Evolutionary conservation across 306 rosid genomes (phyloP).

Genomic region (Rosa multiflora): DNA sequence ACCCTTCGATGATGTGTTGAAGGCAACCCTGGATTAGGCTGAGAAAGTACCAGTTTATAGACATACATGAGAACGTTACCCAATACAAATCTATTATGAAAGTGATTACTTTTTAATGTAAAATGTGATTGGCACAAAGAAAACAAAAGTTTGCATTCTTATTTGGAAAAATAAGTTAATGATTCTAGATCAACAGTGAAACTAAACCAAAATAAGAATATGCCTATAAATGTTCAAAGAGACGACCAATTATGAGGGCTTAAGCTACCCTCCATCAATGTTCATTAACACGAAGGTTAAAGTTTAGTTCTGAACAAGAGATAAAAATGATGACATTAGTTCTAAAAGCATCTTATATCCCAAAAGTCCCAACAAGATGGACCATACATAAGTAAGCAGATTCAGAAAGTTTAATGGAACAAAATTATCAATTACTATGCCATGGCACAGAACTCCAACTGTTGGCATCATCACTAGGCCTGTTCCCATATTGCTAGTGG

Average conservation of each 20-base stretch:
- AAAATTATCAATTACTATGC: not conserved
- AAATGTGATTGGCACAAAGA: not conserved
- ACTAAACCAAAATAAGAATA: not conserved
- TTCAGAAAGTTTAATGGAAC: not conserved
- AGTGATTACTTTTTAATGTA: not conserved
- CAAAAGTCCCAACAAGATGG: not conserved
- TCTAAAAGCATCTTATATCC: not conserved
- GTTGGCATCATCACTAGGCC: not conserved
- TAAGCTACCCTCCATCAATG: not conserved
- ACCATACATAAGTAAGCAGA: not conserved
- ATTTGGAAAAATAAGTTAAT: too few relatives aligned
- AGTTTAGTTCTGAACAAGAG: not conserved
- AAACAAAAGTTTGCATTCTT: not conserved
- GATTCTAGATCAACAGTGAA: not conserved
- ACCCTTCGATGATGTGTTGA: constrained; percentile 98
- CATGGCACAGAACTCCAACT: not conserved
- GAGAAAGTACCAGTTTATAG: constrained; percentile 38
- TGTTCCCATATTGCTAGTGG: not conserved
- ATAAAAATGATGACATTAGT: too few relatives aligned
- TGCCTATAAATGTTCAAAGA: not conserved
- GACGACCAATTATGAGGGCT: not conserved
- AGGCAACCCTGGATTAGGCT: constrained; percentile 88
- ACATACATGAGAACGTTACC: constrained; percentile 22
- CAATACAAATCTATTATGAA: constrained; percentile 3
- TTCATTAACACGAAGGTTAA: not conserved